Evolutionary conservation across 768 basidiomycete genomes (phyloP).

Genomic region (Nevesoporus exiguus): DNA sequence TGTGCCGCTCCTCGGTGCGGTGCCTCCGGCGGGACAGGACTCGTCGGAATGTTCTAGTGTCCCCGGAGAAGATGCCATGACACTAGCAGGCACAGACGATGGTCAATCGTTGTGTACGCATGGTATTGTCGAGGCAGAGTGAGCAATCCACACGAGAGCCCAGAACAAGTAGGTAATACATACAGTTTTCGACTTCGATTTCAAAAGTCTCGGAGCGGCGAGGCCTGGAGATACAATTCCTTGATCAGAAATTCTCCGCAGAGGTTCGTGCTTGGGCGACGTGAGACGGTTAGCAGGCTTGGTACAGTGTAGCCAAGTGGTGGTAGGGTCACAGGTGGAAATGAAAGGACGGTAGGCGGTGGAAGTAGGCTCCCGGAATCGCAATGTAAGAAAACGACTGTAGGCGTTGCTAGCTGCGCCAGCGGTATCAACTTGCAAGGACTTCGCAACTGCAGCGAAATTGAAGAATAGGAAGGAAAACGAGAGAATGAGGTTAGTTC

Average conservation of each 20-base stretch:
- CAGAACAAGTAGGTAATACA: not conserved
- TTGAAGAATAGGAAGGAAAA: not conserved
- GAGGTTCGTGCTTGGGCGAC: not conserved
- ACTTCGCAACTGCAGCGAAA: not conserved
- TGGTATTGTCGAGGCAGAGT: not conserved
- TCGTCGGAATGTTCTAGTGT: constrained; percentile 5
- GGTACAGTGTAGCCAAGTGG: not conserved
- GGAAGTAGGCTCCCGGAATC: not conserved
- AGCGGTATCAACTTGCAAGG: not conserved
- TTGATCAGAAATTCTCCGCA: not conserved
- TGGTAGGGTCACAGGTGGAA: not conserved
- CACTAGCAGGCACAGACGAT: constrained; percentile 6
- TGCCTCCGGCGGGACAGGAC: constrained; percentile 17
- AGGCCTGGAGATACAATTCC: not conserved
- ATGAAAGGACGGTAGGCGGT: not conserved
- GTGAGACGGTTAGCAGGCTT: not conserved
- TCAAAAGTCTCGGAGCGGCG: not conserved
- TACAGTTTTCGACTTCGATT: not conserved
- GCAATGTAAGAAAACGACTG: not conserved
- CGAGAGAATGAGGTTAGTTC: not conserved
- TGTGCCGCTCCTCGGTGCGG: constrained; percentile 26
- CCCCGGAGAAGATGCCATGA: constrained; percentile 16
- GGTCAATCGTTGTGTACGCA: constrained; percentile 5
- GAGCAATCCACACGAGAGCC: not conserved
- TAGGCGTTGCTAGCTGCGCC: not conserved